Evolutionary conservation across 192 early-diverging fungal genomes (phyloP).

Genomic region (Backusella macrospora): DNA sequence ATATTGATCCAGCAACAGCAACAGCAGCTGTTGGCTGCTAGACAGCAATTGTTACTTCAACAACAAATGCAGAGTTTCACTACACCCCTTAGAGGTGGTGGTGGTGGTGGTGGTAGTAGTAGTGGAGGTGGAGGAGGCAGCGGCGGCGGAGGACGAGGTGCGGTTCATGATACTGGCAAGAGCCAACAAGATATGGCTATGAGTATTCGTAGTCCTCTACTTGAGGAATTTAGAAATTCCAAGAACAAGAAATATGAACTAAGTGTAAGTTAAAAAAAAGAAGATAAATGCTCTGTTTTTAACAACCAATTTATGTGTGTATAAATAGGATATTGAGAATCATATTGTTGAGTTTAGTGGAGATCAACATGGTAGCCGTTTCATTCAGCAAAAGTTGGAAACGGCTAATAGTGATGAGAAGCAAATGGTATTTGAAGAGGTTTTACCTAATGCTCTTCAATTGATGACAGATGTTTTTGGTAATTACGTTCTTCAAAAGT

Average conservation of each 20-base stretch:
- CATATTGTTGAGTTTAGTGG: conserved; percentile 98
- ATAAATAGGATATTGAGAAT: conserved; percentile 82
- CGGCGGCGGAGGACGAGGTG: conserved; percentile 17
- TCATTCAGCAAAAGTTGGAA: conserved; percentile 98
- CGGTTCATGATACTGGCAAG: conserved; percentile 15
- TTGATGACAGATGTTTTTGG: conserved; percentile 99
- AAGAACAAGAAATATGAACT: conserved; percentile 98
- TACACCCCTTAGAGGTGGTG: not conserved
- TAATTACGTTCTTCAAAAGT: conserved; percentile 99
- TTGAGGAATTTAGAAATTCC: conserved; percentile 98
- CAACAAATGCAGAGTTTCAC: conserved; percentile 43
- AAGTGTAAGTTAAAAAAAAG: conserved; percentile 49
- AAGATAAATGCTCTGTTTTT: not conserved
- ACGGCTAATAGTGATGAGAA: conserved; percentile 92
- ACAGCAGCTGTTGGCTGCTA: conserved; percentile 36
- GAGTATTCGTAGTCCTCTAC: conserved; percentile 76
- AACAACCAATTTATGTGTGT: not conserved
- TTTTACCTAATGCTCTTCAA: conserved; percentile 86
- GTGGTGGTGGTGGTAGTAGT: too few relatives aligned
- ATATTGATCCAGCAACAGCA: conserved; percentile 54
- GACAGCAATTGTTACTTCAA: conserved; percentile 51
- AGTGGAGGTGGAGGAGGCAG: not conserved
- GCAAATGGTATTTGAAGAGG: conserved; percentile 96
- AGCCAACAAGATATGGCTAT: conserved; percentile 53
- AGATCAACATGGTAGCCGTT: conserved; percentile 98